phyloP scores from a whole-genome alignment of 225 moss, liverwort and hornwort species.

The Anthoceros angustus region DNA sequence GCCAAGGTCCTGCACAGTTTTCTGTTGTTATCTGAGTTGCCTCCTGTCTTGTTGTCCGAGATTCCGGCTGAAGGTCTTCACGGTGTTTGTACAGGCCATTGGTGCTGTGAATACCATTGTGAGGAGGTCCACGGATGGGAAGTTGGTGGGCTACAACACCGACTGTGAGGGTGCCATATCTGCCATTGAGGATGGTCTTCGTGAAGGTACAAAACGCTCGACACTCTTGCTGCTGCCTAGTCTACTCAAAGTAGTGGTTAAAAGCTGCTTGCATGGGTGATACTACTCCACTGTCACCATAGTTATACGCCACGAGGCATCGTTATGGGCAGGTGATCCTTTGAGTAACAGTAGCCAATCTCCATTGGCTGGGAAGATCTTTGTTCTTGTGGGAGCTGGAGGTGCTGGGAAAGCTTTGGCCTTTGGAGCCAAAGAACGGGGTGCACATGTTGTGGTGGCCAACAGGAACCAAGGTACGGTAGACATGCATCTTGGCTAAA shows the following conservation, averaged over 20 bases:
- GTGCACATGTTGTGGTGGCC: constrained; percentile 50
- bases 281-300: too few species aligned
- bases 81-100: constrained; percentile 44
- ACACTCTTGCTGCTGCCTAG: neutral
- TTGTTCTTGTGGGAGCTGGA: constrained; percentile 92
- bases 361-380: constrained; percentile 65
- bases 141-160: constrained; percentile 58
- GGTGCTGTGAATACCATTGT: constrained; percentile 84
- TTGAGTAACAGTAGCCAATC: constrained; percentile 9
- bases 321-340: neutral
- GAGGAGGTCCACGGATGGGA: constrained; percentile 32
- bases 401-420: constrained; percentile 83
- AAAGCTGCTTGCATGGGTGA: too few species aligned
- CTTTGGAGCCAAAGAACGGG: constrained; percentile 63
- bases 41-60: neutral
- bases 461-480: constrained; percentile 56
- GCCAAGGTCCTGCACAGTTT: constrained; percentile 32
- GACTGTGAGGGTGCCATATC: constrained; percentile 65
- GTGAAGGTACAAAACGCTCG: constrained; percentile 16
- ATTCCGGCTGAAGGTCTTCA: too few species aligned
- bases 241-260: too few species aligned
- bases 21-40: neutral
- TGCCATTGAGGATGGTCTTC: constrained; percentile 63
- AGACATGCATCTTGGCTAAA: too few species aligned
- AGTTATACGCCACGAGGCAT: too few species aligned